These are phyloP conservation scores for Saccharomycopsis fermentans DNA, from an alignment of 805 yeast genomes.

Conservation along the genomic window DNA sequence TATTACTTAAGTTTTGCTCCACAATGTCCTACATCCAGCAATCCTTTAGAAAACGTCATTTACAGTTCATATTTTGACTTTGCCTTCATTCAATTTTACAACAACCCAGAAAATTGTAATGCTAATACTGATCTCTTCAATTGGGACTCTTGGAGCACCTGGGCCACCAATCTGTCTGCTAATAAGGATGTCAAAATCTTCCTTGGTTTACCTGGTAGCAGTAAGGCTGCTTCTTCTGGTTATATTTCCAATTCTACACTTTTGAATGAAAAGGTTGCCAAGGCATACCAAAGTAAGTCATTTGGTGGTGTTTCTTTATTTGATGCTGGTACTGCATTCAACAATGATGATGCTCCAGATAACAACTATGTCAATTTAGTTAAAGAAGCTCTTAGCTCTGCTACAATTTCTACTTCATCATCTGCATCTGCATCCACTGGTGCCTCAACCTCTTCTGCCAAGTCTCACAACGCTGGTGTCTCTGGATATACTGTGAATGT, in stretches of 20 bases:
- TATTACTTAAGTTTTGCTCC: conserved; percentile 59
- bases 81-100: conserved; percentile 58
- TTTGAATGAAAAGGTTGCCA: conserved; percentile 17
- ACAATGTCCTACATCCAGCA: conserved; percentile 59
- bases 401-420: not conserved
- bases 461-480: not conserved
- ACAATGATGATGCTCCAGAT: conserved; percentile 9
- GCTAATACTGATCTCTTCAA: conserved; percentile 48
- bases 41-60: conserved; percentile 31
- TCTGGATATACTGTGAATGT: not conserved
- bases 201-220: conserved; percentile 66
- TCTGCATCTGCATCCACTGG: not conserved
- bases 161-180: conserved; percentile 43
- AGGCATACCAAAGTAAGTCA: conserved; percentile 11
- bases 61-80: conserved; percentile 44
- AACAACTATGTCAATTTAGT: conserved; percentile 9
- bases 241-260: conserved; percentile 36
- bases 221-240: conserved; percentile 52
- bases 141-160: conserved; percentile 42
- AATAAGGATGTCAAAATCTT: conserved; percentile 60
- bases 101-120: conserved; percentile 49
- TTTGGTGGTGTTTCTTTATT: conserved; percentile 18
- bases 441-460: not conserved
- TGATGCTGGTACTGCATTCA: conserved; percentile 18
- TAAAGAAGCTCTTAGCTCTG: conserved; percentile 10